Evolutionary conservation across 140 eudicot species (phyloP).

Genomic region (Senecio squalidus): DNA sequence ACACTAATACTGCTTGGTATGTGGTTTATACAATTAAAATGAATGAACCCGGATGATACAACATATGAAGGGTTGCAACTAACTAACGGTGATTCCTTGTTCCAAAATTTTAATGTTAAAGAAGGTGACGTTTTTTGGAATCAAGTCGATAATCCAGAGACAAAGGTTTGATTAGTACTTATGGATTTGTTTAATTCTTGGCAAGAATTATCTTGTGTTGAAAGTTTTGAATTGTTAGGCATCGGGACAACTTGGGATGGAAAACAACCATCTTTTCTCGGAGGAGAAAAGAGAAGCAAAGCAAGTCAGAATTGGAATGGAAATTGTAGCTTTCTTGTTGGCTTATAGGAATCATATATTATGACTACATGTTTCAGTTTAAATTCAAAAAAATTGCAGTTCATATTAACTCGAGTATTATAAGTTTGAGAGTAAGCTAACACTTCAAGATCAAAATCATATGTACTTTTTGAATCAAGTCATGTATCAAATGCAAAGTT

Average conservation of each 20-base stretch:
- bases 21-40: background rate
- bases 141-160: background rate
- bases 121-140: background rate
- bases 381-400: too few species aligned
- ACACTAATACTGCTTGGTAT: background rate
- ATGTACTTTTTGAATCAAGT: too few species aligned
- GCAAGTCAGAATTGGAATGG: background rate
- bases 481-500: too few species aligned
- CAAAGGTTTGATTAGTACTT: background rate
- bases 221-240: constrained; percentile 2
- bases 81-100: background rate
- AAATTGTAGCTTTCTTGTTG: background rate
- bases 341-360: background rate
- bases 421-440: too few species aligned
- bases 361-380: too few species aligned
- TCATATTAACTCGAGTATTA: too few species aligned
- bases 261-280: background rate
- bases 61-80: background rate
- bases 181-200: too few species aligned
- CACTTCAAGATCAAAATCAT: background rate
- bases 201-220: too few species aligned
- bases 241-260: background rate
- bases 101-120: background rate
- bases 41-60: background rate
- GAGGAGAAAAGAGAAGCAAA: background rate